Base-by-base conservation (phyloP, 2,329 filamentous ascomycete genomes). In the Laburnicola sp. region DNA sequence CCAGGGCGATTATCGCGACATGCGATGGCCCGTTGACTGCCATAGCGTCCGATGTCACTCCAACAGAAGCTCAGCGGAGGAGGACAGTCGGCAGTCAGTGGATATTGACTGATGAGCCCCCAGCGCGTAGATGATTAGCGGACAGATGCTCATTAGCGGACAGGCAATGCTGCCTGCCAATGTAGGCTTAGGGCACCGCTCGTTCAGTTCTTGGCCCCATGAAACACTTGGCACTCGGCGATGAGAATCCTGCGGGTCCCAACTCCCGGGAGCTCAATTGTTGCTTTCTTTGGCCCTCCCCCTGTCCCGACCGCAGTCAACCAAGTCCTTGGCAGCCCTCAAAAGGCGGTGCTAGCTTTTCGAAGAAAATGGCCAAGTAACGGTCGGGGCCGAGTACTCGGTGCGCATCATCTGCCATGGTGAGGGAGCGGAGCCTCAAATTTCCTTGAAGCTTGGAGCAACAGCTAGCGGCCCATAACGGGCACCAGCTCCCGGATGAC, bases 221-320 rank as follows among this genome's bases (percentile, higher is more conserved):
- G 34, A 38, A 22, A 37, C 43, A 11, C 25, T 36, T n/a, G 23
- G 41, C 21, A 10, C 25, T 36, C 23, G 23, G 41, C 21, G 9
- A n/a, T 16, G 9, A 6, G n/a, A 32, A 10, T 11, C 16, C 27
- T 25, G n/a, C 6, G 27, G 21, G 32, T 11, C 16, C 16, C 16
- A 16, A 16, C 16, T 16, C 16, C 16, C 16, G 16, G 16, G 16
- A 16, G 16, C 16, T 62, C 37, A 66, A 36, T 3, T 60, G 58
- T 49, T 16, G 16, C 16, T 16, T 16, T 16, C 16, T 16, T 16
- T 16, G 16, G 16, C 16, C 16, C 16, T 16, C 16, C 16, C 16
- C 16, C 16, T 16, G 16, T 16, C 16, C 16, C 16, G 16, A 16
- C 16, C 16, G 16, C 16, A 16, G 16, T 16, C 16, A 16, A 16